A percentile compares a stretch with the other conserved stretches of the same genome.
These are phyloP conservation scores for Leptoxyphium fumago DNA, from an alignment of 2,329 filamentous ascomycete genomes.

Conservation along the genomic window DNA sequence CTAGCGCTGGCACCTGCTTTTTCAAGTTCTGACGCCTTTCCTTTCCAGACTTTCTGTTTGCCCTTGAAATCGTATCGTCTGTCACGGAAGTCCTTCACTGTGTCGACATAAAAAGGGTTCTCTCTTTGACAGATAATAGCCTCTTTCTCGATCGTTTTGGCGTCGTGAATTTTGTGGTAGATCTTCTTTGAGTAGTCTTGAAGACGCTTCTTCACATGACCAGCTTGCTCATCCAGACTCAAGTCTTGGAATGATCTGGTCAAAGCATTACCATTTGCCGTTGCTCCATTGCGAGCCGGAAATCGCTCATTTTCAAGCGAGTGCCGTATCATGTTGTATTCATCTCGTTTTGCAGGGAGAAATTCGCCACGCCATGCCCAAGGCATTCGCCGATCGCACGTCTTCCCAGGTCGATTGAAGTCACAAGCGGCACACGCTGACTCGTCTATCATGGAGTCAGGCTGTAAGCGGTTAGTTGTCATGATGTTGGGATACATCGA, in stretches of 20 bases:
- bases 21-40: constrained; percentile 79
- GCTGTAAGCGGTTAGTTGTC: constrained; percentile 95
- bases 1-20: constrained; percentile 57
- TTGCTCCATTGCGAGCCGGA: constrained; percentile 47
- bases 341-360: constrained; percentile 84
- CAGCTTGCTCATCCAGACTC: constrained; percentile 65
- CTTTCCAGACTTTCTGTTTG: constrained; percentile 96
- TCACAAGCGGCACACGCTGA: constrained; percentile 94
- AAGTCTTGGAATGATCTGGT: constrained; percentile 68
- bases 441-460: constrained; percentile 97
- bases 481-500: constrained; percentile 99
- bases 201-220: constrained; percentile 68
- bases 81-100: constrained; percentile 89
- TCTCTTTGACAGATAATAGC: constrained; percentile 97
- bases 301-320: constrained; percentile 87
- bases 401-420: constrained; percentile 95
- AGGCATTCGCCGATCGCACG: constrained; percentile 82
- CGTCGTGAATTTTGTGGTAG: constrained; percentile 97
- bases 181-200: constrained; percentile 96
- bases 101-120: constrained; percentile 96
- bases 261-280: constrained; percentile 44
- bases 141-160: constrained; percentile 80
- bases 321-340: constrained; percentile 98
- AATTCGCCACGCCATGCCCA: constrained; percentile 99
- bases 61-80: constrained; percentile 97